Percentiles rank a stretch among this genome's conserved stretches.
phyloP scores from a whole-genome alignment of 2,329 filamentous ascomycete species.

The Fusarium stilboides region DNA sequence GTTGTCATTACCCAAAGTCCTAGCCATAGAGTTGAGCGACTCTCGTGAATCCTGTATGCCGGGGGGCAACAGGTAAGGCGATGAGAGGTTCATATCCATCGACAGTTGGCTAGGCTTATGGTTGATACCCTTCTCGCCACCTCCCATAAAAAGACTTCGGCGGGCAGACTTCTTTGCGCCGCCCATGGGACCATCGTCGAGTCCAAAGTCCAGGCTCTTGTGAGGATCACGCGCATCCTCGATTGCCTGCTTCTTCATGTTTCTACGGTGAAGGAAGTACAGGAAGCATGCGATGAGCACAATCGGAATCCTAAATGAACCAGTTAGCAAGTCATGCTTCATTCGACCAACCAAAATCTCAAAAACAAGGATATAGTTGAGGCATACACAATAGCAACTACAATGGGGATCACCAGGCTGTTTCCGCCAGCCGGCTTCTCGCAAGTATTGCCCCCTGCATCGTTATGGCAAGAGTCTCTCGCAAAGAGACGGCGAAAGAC shows the following conservation, averaged over 20 bases:
- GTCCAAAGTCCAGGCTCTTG: constrained; percentile 92
- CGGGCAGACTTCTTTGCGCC: constrained; percentile 52
- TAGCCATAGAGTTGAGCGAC: constrained; percentile 88
- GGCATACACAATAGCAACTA: constrained; percentile 79
- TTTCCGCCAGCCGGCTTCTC: constrained; percentile 70
- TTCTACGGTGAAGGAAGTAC: constrained; percentile 83
- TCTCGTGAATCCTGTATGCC: constrained; percentile 84
- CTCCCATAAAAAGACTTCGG: constrained; percentile 58
- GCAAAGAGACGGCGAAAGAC: constrained; percentile 42
- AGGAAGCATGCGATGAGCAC: constrained; percentile 76
- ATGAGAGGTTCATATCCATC: constrained; percentile 82
- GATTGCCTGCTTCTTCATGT: constrained; percentile 76
- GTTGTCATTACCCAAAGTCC: constrained; percentile 78
- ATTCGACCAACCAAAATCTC: constrained; percentile 7
- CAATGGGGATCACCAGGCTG: constrained; percentile 74
- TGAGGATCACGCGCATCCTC: constrained; percentile 92
- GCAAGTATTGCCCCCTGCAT: constrained; percentile 60
- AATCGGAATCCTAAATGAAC: constrained; percentile 78
- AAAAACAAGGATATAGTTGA: constrained; percentile 7
- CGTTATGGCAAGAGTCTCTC: constrained; percentile 41
- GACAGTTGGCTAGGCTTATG: constrained; percentile 71
- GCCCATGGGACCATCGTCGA: constrained; percentile 64
- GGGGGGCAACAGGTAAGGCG: constrained; percentile 94
- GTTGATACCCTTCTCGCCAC: constrained; percentile 67
- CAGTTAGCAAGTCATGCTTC: constrained; percentile 38